Conservation (phyloP, 192 early-diverging fungal genomes). For the Lobosporangium transversale region DNA sequence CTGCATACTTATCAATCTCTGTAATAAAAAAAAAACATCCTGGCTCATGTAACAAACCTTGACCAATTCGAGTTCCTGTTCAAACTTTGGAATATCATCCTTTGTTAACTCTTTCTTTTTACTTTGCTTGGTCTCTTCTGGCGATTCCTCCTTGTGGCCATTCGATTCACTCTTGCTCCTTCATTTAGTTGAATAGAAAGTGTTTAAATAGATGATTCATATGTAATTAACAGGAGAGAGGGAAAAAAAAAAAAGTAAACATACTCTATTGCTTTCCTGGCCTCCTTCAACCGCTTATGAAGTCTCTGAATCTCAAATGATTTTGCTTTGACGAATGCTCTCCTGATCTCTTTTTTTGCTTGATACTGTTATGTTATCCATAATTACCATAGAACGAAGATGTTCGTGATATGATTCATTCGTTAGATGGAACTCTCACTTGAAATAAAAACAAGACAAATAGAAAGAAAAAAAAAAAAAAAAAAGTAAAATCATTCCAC, state of each 20-base stretch:
- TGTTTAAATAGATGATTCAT: background rate
- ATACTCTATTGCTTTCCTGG: constrained; percentile 41
- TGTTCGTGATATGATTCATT: too few relatives aligned
- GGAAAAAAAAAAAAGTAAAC: background rate
- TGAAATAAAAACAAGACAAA: too few relatives aligned
- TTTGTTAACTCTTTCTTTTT: constrained; percentile 32
- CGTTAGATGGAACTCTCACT: too few relatives aligned
- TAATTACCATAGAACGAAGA: too few relatives aligned
- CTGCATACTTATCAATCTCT: background rate
- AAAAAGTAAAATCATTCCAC: background rate
- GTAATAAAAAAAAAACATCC: background rate
- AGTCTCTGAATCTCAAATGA: constrained; percentile 36
- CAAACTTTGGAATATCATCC: constrained; percentile 43
- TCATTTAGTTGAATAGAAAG: background rate
- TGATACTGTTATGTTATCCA: constrained; percentile 47
- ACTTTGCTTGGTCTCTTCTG: constrained; percentile 23
- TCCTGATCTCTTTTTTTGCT: constrained; percentile 48
- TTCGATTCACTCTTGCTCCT: constrained; percentile 1
- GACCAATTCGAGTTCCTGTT: constrained; percentile 35
- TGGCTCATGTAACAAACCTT: constrained; percentile 14
- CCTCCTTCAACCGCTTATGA: constrained; percentile 28
- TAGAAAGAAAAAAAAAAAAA: background rate
- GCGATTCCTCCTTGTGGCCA: background rate
- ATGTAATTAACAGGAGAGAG: background rate
- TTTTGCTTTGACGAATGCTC: constrained; percentile 40